phyloP scores from a whole-genome alignment of 768 basidiomycete genomes.

The Dentipellis sp. region DNA sequence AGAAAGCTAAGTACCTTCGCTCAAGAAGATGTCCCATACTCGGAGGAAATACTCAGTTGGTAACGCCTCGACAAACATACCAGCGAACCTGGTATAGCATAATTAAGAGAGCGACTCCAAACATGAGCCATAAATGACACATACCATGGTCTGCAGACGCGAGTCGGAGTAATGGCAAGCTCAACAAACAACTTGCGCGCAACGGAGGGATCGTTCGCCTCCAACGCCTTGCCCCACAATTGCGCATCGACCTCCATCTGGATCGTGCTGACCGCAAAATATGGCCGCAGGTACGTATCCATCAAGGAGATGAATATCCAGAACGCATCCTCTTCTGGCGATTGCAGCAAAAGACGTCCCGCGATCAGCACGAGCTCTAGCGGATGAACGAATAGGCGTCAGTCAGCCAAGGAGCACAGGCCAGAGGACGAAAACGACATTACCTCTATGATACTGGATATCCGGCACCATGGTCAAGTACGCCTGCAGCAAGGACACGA shows the following conservation, averaged over 20 bases:
- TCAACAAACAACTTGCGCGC: constrained; percentile 62
- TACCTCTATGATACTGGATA: constrained; percentile 58
- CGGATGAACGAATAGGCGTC: not conserved
- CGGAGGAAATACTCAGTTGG: constrained; percentile 59
- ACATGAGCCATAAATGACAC: constrained; percentile 10
- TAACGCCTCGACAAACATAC: constrained; percentile 59
- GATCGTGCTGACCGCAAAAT: constrained; percentile 50
- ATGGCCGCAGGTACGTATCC: constrained; percentile 74
- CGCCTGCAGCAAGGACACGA: constrained; percentile 49
- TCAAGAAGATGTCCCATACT: constrained; percentile 78
- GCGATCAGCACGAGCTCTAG: constrained; percentile 62
- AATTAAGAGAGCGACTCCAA: not conserved
- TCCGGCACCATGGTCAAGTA: constrained; percentile 85
- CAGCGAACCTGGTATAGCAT: constrained; percentile 47
- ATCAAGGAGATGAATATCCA: constrained; percentile 86
- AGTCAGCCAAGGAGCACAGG: not conserved
- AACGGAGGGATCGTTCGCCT: constrained; percentile 45
- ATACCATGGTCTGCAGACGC: constrained; percentile 59
- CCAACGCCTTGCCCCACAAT: constrained; percentile 63
- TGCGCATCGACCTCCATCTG: constrained; percentile 73
- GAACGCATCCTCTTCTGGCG: constrained; percentile 84
- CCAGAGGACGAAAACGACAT: constrained; percentile 6
- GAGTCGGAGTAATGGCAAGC: constrained; percentile 46
- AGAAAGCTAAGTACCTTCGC: constrained; percentile 48
- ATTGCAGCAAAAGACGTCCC: constrained; percentile 61